Evolutionary conservation across 306 rosid genomes (phyloP), one percentile per base, ranked within the genome.

Genomic region (Gastrolobium bilobum): DNA sequence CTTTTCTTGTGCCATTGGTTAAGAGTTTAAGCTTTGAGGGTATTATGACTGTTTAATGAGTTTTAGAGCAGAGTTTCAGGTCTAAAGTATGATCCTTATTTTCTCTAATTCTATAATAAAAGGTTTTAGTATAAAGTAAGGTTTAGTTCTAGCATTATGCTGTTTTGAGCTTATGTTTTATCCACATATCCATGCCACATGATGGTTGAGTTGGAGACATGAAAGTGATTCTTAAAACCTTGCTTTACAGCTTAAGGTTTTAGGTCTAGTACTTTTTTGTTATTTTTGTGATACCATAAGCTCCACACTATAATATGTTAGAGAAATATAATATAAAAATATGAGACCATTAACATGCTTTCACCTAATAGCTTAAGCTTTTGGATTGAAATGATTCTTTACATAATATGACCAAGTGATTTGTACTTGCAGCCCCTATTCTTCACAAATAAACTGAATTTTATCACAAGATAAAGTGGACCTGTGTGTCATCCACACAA

Each of bases 151-250:
- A 5, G 68, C 52, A 15, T 47, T 6, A 33, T 59, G 40, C 40
- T n/a, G 68, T n/a, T 76, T 29, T 50, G 62, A 64, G 56, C 53
- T 61, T 75, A 29, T 47, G 71, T 47, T 61, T 47, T 61, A 40
- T 50, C 52, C 39, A 50, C 73, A 38, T 38, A 20, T 6, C 40
- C n/a, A 51, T 4, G 31, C 51, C 8, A 7, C 40, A 50, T 46
- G 48, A 56, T 29, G 35, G 40, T 34, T 15, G 29, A 76, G 53
- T 63, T 65, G 46, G 67, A 52, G 56, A 2, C 57, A 53, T 8
- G 66, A 40, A 54, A 66, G 40, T 52, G 11, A 50, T 63, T 60
- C 11, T 15, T 37, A 11, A 11, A 34, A 34, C 71, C 70, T 61
- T 60, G 26, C 6, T 47, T 61, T 46, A 61, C 8, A 9, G 72